These are phyloP conservation scores for Cadophora malorum DNA, from an alignment of 2,329 filamentous ascomycete species.

Conservation along the genomic window DNA sequence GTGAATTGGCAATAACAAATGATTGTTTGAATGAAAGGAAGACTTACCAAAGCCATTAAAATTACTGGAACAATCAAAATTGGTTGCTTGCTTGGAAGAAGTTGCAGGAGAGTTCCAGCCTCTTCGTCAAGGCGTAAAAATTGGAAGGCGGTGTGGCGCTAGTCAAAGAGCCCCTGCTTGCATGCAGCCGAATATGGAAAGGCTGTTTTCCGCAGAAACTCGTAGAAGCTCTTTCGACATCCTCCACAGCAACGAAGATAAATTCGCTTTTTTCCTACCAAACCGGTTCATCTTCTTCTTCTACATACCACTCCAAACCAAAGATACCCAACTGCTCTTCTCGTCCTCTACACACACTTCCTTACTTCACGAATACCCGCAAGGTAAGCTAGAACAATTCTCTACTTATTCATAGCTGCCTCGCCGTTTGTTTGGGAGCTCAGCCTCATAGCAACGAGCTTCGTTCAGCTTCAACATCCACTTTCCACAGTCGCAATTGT, in stretches of 20 bases:
- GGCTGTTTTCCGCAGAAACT: not conserved
- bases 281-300: not conserved
- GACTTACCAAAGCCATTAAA: not conserved
- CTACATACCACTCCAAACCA: constrained; percentile 6
- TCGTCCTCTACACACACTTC: not conserved
- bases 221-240: not conserved
- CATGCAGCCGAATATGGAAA: no score
- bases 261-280: not conserved
- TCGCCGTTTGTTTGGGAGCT: constrained; percentile 26
- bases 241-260: not conserved
- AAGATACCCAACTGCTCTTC: constrained; percentile 12
- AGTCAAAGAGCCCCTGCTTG: not conserved
- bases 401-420: constrained; percentile 13
- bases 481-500: not conserved
- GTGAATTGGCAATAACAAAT: no score
- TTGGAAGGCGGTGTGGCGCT: not conserved
- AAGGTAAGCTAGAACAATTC: constrained; percentile 9
- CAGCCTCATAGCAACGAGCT: constrained; percentile 36
- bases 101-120: not conserved
- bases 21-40: not conserved
- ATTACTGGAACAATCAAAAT: not conserved
- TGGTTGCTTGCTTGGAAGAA: not conserved
- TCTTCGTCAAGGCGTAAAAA: not conserved
- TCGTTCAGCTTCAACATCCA: constrained; percentile 20
- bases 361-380: not conserved